Conservation (phyloP, 139 green algal genomes). For the Chlorella vulgaris region DNA sequence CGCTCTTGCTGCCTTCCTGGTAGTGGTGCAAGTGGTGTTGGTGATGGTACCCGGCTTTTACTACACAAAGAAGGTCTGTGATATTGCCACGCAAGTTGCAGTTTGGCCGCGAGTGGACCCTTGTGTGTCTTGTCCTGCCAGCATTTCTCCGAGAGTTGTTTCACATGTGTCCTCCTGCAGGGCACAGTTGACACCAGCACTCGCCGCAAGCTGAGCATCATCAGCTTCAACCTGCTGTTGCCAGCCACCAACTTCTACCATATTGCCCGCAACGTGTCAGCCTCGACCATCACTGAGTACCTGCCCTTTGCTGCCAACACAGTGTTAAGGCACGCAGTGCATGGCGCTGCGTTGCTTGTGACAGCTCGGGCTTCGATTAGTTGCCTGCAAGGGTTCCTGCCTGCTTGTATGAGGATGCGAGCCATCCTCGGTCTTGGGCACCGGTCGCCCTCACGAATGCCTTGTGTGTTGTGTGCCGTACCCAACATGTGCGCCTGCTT, state of each 20-base stretch:
- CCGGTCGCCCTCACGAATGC: no score
- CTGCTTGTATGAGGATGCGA: no score
- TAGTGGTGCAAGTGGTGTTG: not conserved
- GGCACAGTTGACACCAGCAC: not conserved
- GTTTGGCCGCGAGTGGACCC: no score
- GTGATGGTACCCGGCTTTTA: not conserved
- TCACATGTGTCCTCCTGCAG: no score
- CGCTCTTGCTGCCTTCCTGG: not conserved
- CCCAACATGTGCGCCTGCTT: not conserved
- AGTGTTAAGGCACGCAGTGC: not conserved
- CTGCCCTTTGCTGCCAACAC: not conserved
- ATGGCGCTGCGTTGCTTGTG: no score
- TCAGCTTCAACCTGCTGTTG: not conserved
- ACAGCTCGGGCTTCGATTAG: no score
- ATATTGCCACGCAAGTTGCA: no score
- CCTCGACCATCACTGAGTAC: not conserved
- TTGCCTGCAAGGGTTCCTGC: no score
- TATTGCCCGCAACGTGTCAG: not conserved
- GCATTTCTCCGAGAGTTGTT: no score
- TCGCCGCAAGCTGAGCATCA: not conserved
- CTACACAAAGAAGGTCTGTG: not conserved
- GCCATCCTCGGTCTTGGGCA: no score
- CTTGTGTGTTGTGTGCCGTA: no score
- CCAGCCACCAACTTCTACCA: not conserved
- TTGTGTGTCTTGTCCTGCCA: no score